Evolutionary conservation across 177 flowering plant genomes (phyloP).

Genomic region (Tripterygium wilfordii): DNA sequence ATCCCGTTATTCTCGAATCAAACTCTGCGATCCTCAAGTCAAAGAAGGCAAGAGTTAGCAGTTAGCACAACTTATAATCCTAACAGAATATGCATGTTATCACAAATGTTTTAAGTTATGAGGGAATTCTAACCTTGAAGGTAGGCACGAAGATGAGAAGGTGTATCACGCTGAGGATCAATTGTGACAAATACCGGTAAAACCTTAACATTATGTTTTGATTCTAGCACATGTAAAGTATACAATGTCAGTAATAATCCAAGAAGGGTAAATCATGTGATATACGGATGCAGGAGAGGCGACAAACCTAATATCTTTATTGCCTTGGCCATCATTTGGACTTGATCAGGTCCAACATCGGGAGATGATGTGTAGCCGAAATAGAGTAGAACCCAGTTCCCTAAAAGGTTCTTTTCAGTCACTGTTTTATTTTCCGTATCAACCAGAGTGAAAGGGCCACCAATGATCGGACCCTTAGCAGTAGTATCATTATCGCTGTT

Average conservation of each 20-base stretch:
- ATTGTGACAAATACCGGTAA: conserved; percentile 72
- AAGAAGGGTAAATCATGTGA: not conserved
- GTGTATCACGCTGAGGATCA: conserved; percentile 83
- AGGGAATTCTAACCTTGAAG: conserved; percentile 50
- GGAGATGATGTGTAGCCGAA: conserved; percentile 96
- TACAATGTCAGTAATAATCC: conserved; percentile 9
- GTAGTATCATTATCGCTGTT: conserved; percentile 10
- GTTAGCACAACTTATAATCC: not conserved
- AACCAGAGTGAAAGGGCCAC: conserved; percentile 75
- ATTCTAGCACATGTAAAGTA: conserved; percentile 34
- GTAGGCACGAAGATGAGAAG: conserved; percentile 75
- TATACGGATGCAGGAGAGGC: not conserved
- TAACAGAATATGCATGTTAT: not conserved
- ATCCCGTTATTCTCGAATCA: conserved; percentile 71
- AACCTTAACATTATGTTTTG: conserved; percentile 49
- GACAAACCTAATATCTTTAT: conserved; percentile 55
- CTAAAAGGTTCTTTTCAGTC: conserved; percentile 57
- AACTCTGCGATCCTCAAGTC: conserved; percentile 49
- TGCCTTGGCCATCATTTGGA: conserved; percentile 64
- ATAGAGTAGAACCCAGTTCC: conserved; percentile 86
- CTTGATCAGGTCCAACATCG: conserved; percentile 77
- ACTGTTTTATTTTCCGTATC: conserved; percentile 42
- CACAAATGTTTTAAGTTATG: not conserved
- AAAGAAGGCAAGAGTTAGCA: not conserved
- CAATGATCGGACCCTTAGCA: conserved; percentile 53